Evolutionary conservation across 2,329 filamentous ascomycete genomes (phyloP).

Genomic region (Penicillium sp.): DNA sequence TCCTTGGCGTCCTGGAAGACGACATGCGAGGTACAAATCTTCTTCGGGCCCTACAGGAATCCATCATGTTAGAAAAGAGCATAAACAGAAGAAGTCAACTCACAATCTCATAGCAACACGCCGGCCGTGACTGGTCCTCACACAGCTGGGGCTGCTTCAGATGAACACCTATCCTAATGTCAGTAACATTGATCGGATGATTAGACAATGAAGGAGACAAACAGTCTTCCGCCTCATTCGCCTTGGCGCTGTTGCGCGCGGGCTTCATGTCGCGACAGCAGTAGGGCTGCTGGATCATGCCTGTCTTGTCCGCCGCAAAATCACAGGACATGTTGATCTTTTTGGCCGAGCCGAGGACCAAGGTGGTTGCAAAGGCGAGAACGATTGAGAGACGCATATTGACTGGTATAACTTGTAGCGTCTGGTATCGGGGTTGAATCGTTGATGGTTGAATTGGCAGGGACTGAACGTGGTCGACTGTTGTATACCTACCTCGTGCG

Average conservation of each 20-base stretch:
- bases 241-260: slow-evolving; percentile 16
- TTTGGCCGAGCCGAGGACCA: slow-evolving; percentile 17
- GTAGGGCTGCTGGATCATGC: slow-evolving; percentile 26
- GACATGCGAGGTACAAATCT: slow-evolving; percentile 26
- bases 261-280: slow-evolving; percentile 26
- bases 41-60: slow-evolving; percentile 18
- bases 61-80: background rate
- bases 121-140: slow-evolving; percentile 23
- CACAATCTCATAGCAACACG: slow-evolving; percentile 31
- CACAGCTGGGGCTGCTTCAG: slow-evolving; percentile 19
- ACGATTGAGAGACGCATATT: slow-evolving; percentile 19
- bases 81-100: slow-evolving; percentile 7
- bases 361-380: slow-evolving; percentile 10
- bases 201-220: slow-evolving; percentile 3
- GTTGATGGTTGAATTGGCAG: slow-evolving; percentile 1
- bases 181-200: slow-evolving; percentile 4
- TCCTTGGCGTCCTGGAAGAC: slow-evolving; percentile 19
- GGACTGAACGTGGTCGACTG: slow-evolving; percentile 2
- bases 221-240: slow-evolving; percentile 24
- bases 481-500: slow-evolving; percentile 6
- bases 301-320: slow-evolving; percentile 23
- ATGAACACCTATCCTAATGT: slow-evolving; percentile 13
- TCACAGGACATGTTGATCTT: slow-evolving; percentile 26
- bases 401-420: background rate
- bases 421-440: background rate